Evolutionary conservation across 2,329 filamentous ascomycete species (phyloP), one percentile per base, ranked within the genome.

Genomic region (Beauveria asiatica): DNA sequence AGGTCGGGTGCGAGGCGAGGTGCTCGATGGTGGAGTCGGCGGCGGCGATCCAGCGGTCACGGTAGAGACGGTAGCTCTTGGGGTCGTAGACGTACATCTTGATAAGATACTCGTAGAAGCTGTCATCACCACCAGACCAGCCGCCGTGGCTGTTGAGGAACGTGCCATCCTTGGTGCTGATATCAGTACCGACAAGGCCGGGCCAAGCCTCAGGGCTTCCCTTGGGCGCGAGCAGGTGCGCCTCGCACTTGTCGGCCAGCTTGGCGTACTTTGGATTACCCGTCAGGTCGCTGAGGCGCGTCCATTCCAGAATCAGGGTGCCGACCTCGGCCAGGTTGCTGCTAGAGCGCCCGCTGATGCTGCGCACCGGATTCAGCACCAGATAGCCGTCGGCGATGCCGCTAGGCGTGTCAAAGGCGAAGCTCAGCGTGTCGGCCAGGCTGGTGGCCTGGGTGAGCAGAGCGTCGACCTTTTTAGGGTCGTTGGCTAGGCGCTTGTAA

Each of bases 71-170:
- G 67, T 89, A 95, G 3, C 83, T 79, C 6, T 71, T 66, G 0
- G 83, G 78, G 68, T 93, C 87, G 70, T 95, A 95, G 59, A 93
- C 73, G 66, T 86, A 94, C 89, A 95, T 94, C 77, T 96, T 96
- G 72, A 96, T 87, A 23, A 96, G 81, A 68, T 96, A 96, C 74
- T 96, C 61, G 45, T 62, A 62, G 73, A 86, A 92, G 27, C 84
- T 90, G 72, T 93, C 90, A 44, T 80, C 81, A 5, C 88, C 88
- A 58, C 87, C 89, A 55, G 82, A 81, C 89, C 90, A 94, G 39
- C 88, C 87, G 54, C 90, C 89, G 1, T 64, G 67, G 13, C 80
- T 80, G 67, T 92, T 83, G 21, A 81, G 65, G 65, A 93, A 92
- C 11, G 78, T 65, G 19, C 90, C 90, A 1, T 80, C 85, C 1